A percentile compares a stretch with the other conserved stretches of the same genome.
Evolutionary conservation across 2,329 filamentous ascomycete genomes (phyloP).

Genomic region (Helminthosporium solani): DNA sequence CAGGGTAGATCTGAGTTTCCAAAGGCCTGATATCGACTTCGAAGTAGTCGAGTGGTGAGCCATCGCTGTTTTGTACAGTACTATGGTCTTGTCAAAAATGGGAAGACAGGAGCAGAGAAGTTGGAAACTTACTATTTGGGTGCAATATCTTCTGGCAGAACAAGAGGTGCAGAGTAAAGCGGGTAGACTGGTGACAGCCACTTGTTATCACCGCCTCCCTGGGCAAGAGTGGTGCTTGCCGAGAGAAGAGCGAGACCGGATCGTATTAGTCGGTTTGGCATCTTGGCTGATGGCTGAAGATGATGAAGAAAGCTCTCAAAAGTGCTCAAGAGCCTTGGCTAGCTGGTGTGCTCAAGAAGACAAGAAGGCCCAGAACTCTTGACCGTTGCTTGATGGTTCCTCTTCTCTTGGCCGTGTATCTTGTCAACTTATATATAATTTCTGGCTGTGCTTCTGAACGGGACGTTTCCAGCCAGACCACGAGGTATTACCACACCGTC

Average conservation of each 20-base stretch:
- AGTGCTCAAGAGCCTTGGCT: neutral
- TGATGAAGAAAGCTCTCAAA: neutral
- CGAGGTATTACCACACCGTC: neutral
- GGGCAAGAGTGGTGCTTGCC: neutral
- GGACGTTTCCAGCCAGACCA: neutral
- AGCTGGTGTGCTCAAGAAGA: neutral
- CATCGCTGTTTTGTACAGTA: neutral
- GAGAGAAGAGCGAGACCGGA: neutral
- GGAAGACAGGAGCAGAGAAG: neutral
- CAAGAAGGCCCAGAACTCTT: neutral
- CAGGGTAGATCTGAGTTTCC: slow-evolving; percentile 46
- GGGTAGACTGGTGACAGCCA: slow-evolving; percentile 4
- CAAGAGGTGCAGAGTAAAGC: neutral
- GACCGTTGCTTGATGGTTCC: neutral
- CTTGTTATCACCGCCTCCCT: neutral
- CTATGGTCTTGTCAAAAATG: neutral
- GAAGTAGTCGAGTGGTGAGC: slow-evolving; percentile 39
- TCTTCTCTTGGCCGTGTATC: neutral
- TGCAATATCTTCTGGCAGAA: neutral
- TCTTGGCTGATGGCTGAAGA: neutral
- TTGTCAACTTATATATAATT: neutral
- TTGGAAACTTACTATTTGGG: slow-evolving; percentile 1
- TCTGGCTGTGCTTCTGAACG: neutral
- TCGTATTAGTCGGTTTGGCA: neutral
- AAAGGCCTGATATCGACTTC: slow-evolving; percentile 47